Base-by-base conservation (phyloP, 2,329 filamentous ascomycete species). In the Fusarium tjaetaba region DNA sequence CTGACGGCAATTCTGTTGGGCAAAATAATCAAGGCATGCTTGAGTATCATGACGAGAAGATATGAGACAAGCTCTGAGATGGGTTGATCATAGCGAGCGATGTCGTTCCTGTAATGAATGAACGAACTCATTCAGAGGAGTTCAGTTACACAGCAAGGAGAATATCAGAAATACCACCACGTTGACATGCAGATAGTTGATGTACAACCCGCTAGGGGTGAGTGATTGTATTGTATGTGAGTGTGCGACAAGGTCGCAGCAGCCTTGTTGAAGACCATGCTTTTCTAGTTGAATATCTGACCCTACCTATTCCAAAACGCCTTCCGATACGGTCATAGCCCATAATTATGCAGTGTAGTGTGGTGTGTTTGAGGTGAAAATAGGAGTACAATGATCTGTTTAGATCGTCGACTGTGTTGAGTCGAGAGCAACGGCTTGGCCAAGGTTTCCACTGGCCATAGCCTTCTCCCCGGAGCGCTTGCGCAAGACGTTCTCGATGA, bases 401-500 rank as follows among this genome's bases (percentile, higher is more conserved):
- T 66, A 80, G 51, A 79, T 63, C 34, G 70, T 70, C 32, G 77
- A 76, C 28, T 68, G 71, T 36, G 67, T 71, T 61, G 79, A 80
- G 58, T 84, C 84, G 24, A 85, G 67, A 4, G 82, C 82, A n/a
- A 84, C 81, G 0, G 84, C 79, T 71, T 85, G 80, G n/a, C 80
- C 80, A 5, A 87, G 76, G 36, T 71, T 78, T 45, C 80, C 78
- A 32, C 80, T 76, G 4, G 81, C 73, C 60, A 80, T 75, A 34
- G 74, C 76, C 73, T 83, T 86, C 71, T 84, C 83, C 26, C 84
- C 86, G 1, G 86, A 88, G 57, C 94, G 88, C 89, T 97, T 97
- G 84, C 94, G 93, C 68, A 99, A 85, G 26, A 99, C 96, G 78
- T 99, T 99, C 87, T 99, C 96, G 77, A 99, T 99, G 81, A 99